phyloP scores from a whole-genome alignment of 2,329 filamentous ascomycete genomes.

The Grosmannia huntii region DNA sequence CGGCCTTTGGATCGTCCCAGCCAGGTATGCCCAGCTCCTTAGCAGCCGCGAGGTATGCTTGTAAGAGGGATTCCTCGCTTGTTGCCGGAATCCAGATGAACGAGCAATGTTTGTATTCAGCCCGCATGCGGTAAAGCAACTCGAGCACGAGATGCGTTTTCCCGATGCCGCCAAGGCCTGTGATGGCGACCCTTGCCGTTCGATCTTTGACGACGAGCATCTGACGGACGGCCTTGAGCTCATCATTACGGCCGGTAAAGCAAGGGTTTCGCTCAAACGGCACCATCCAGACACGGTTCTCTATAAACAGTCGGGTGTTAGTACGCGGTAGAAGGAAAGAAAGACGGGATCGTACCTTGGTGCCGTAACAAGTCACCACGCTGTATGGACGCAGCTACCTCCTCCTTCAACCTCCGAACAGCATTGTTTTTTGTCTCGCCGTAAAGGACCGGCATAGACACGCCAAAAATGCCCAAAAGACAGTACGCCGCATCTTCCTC shows the following conservation, averaged over 20 bases:
- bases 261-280: constrained; percentile 16
- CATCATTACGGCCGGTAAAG: constrained; percentile 15
- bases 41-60: constrained; percentile 23
- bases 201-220: constrained; percentile 8
- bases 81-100: constrained; percentile 27
- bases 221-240: constrained; percentile 10
- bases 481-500: constrained; percentile 12
- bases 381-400: constrained; percentile 9
- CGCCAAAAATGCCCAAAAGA: constrained; percentile 12
- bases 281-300: constrained; percentile 6
- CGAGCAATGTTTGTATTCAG: constrained; percentile 16
- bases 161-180: constrained; percentile 22
- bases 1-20: background rate
- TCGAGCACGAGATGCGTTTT: constrained; percentile 28
- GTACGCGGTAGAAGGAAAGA: background rate
- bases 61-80: constrained; percentile 18
- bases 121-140: constrained; percentile 17
- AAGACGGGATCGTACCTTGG: background rate
- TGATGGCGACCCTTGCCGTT: constrained; percentile 14
- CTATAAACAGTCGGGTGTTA: background rate
- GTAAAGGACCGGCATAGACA: constrained; percentile 11
- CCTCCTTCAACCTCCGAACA: constrained; percentile 6
- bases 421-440: constrained; percentile 8
- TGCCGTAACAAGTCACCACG: background rate
- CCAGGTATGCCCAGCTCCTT: constrained; percentile 19